These are phyloP conservation scores for Skeletonema menzelii DNA, from an alignment of 108 stramenopile genomes.

Conservation along the genomic window DNA sequence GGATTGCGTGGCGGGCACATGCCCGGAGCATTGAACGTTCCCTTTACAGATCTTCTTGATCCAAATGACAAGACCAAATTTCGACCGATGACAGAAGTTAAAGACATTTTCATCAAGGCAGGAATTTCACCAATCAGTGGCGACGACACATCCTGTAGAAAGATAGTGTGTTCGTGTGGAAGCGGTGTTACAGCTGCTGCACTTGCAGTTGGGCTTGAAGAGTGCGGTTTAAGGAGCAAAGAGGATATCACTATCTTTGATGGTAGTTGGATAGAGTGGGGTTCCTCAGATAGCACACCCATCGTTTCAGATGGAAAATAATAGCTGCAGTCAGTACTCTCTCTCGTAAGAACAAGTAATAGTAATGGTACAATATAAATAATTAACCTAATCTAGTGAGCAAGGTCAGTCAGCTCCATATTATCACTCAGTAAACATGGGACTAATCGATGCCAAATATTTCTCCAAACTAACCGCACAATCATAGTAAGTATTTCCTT, in stretches of 20 bases:
- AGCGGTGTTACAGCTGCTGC: constrained; percentile 75
- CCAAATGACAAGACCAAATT: constrained; percentile 41
- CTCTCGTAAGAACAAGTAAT: too few relatives aligned
- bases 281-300: constrained; percentile 46
- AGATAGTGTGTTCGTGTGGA: constrained; percentile 63
- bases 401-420: neutral
- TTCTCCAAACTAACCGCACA: constrained; percentile 79
- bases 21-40: constrained; percentile 65
- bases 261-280: constrained; percentile 82
- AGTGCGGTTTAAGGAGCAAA: constrained; percentile 52
- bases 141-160: neutral
- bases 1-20: constrained; percentile 63
- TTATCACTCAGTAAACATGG: neutral
- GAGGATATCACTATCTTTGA: constrained; percentile 62
- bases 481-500: constrained; percentile 69
- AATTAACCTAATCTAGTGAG: neutral
- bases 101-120: constrained; percentile 41
- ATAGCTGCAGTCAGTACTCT: neutral
- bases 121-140: constrained; percentile 39
- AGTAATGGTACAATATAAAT: too few relatives aligned
- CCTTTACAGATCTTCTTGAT: constrained; percentile 49
- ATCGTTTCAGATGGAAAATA: constrained; percentile 34
- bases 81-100: constrained; percentile 42
- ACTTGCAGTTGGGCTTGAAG: constrained; percentile 60
- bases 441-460: constrained; percentile 51